A percentile compares a stretch with the other conserved stretches of the same genome.
phyloP scores from a whole-genome alignment of 2,329 filamentous ascomycete species.

The Dryadomyces quercus-mongolicae region DNA sequence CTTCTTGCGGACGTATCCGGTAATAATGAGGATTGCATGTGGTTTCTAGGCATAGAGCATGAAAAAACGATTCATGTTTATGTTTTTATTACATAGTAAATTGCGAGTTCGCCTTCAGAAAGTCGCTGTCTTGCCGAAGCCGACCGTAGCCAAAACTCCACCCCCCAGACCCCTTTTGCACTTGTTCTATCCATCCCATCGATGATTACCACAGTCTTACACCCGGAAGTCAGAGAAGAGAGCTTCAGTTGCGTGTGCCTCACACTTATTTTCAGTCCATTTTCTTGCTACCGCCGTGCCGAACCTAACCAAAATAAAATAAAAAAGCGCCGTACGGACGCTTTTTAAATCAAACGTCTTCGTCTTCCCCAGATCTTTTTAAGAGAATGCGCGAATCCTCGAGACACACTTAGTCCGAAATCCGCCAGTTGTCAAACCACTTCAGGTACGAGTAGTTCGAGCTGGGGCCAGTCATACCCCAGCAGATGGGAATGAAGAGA shows the following conservation, averaged over 20 bases:
- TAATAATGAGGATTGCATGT: not conserved
- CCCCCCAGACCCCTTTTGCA: not conserved
- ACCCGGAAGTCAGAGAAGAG: not conserved
- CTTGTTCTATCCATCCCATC: not conserved
- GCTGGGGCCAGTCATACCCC: constrained; percentile 83
- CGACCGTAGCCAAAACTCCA: constrained; percentile 8
- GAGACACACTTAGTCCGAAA: constrained; percentile 45
- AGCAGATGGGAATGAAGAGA: constrained; percentile 86
- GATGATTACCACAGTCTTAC: not conserved
- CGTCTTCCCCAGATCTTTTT: too few relatives aligned
- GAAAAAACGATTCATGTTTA: constrained; percentile 3
- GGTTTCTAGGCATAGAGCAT: constrained; percentile 1
- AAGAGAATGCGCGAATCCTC: not conserved
- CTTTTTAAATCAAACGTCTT: not conserved
- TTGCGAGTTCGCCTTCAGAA: not conserved
- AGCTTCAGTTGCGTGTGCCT: not conserved
- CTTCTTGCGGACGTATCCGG: not conserved
- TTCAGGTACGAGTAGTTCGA: constrained; percentile 82
- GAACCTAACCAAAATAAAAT: not conserved
- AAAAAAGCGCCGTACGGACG: not conserved
- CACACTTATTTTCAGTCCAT: not conserved
- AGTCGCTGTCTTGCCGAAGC: not conserved
- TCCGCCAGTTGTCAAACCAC: constrained; percentile 83
- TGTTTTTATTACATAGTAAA: constrained; percentile 9
- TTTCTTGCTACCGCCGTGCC: not conserved